Evolutionary conservation across 1,284 basidiomycete species (phyloP), one percentile per base, ranked within the genome.

Genomic region (Apiotrichum veenhuisii): DNA sequence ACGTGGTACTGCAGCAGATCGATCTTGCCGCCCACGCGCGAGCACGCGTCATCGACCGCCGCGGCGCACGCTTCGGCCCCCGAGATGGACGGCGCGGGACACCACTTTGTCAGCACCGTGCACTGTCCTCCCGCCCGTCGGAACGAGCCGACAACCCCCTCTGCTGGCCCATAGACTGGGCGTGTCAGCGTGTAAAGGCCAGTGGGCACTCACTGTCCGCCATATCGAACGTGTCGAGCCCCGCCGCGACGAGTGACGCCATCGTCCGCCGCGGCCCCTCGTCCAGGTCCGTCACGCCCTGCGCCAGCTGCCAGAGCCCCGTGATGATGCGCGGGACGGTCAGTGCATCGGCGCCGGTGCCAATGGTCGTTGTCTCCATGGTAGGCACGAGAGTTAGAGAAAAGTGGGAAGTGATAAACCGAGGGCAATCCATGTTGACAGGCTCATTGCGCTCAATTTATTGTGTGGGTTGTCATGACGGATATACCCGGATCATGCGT

Each of bases 1-100:
- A 25, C 18, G 33, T 57, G 55, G 36, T 53, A 53, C 55, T 57
- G 55, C 33, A 57, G 34, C 2, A 57, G 25, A 14, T 52, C 46
- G 41, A 57, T 10, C 14, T n/a, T 18, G 14, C 36, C 45, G 9
- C 26, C 40, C 38, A 57, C 22, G 18, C 50, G 40, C 15, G 15
- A 3, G 3, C 22, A 8, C 18, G 51, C 55, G 3, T 18, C 10
- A 22, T 52, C 46, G 18, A 57, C 40, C 1, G 55, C 55, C n/a
- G 42, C 40, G 2, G 18, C 17, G 26, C 50, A 52, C 5, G 51
- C 50, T 2, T 36, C 41, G 1, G 23, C 33, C 5, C 55, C 55
- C 10, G 20, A 17, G 2, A 53, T 41, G 18, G 23, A 11, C 1
- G 50, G 40, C 15, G 22, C 14, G 12, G 55, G 55, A 9, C 50